Base-by-base conservation (phyloP, 2,329 filamentous ascomycete species). In the Grosmannia penicillata region DNA sequence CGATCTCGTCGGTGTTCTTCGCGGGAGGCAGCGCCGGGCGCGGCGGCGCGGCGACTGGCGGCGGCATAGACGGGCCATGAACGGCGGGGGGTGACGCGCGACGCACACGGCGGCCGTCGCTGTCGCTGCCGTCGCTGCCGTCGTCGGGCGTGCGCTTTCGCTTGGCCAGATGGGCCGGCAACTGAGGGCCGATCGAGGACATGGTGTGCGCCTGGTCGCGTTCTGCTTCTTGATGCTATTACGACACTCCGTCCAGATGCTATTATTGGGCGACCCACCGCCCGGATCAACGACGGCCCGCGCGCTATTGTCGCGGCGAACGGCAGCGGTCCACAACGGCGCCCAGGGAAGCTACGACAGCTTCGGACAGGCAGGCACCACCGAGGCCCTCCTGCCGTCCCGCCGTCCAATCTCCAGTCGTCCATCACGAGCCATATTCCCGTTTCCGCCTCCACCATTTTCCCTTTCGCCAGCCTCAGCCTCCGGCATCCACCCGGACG, bases 171-270 rank as follows among this genome's bases (percentile, higher is more conserved):
- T 82, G 74, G 5, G 79, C 68, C 11, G 82, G 81, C 19, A 86
- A 56, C 43, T 76, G 65, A 13, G 82, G 81, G 6, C 81, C 80
- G 51, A 83, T 76, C 25, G 72, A 75, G 36, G 76, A 62, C 78
- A 83, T 83, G 17, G 15, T 58, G 23, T 10, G 19, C 10, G 17
- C 4, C 5, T 21, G 14, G 10, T 11, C 7, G n/a, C 19, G 21
- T 33, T 21, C 22, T 22, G 10, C 18, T 14, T 21, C 22, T 11
- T 22, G 13, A 14, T 33, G 17, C 21, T 3, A 3, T 21, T 32
- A 32, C 21, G 8, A 15, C 9, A 15, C 26, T 25, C 24, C 24
- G 8, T 8, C 24, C 24, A 34, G 22, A 17, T 6, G 15, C 23
- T 36, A 14, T 22, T 30, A 17, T 9, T 21, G 17, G n/a, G 17